These are phyloP conservation scores for Corymbia calophylla DNA, from an alignment of 441 rosid genomes.

Conservation along the genomic window DNA sequence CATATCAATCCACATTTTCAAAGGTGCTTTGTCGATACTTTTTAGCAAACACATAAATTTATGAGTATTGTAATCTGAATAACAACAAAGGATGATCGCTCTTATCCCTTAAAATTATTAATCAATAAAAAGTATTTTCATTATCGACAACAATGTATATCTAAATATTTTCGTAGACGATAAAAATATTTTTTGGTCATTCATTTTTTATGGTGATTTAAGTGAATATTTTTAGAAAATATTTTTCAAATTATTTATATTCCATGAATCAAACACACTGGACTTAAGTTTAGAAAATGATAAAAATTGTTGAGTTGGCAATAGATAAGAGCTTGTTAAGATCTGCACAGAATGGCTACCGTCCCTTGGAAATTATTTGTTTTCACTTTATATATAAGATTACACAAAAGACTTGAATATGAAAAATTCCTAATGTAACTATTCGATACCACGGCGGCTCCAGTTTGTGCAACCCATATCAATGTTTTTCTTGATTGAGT, in stretches of 20 bases:
- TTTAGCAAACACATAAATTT: neutral
- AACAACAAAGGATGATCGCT: accelerated
- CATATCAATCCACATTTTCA: neutral
- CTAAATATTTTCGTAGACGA: accelerated
- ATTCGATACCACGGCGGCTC: too few species aligned
- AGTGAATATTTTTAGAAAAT: neutral
- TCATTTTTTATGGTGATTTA: neutral
- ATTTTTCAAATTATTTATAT: too few species aligned
- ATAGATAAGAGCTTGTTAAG: too few species aligned
- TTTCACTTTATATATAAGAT: neutral
- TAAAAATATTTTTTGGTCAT: neutral
- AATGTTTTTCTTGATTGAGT: neutral
- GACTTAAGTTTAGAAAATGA: neutral
- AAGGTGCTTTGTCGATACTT: neutral
- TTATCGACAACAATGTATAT: neutral
- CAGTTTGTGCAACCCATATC: neutral
- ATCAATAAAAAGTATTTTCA: neutral
- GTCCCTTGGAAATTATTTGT: neutral
- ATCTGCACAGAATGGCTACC: too few species aligned
- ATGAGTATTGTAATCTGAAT: too few species aligned
- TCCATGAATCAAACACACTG: neutral
- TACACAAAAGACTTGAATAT: neutral
- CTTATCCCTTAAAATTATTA: accelerated
- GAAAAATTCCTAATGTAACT: neutral
- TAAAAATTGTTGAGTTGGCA: neutral